Evolutionary conservation across 768 basidiomycete genomes (phyloP), one percentile per base, ranked within the genome.

Genomic region (Mycena latifolia): DNA sequence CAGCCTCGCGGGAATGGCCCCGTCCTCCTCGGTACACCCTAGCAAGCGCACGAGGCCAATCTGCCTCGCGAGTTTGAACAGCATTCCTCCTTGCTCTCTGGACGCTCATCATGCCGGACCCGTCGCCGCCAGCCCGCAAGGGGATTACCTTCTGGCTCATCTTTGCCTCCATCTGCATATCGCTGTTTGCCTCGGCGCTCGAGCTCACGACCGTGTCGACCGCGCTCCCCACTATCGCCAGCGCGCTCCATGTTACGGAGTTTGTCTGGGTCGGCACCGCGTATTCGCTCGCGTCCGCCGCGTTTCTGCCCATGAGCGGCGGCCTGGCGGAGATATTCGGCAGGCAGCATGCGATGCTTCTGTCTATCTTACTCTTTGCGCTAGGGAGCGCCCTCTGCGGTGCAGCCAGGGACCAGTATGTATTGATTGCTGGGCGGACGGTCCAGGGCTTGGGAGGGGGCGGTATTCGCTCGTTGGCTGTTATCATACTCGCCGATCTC

Each of bases 201-300:
- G 66, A 66, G 57, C 58, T 66, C 27, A 61, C 56, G 22, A 65
- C 63, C 31, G 62, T 69, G 1, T 65, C 63, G 15, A 79, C 78
- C 0, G 78, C 78, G 0, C 67, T 76, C 1, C 76, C 74, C 11
- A 67, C 65, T 28, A 79, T 81, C 29, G 72, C 74, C 14, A 48
- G 47, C 20, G 73, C 74, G 33, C 69, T 81, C 20, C 37, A 74
- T 46, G 66, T 72, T 9, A 55, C 57, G 37, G 69, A 77, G 37
- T 82, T 80, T 56, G 65, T 76, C 0, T 84, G 84, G 84, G 69
- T 84, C 27, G 80, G 77, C 3, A 70, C 76, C 2, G 76, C 80
- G 11, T 85, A 80, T 55, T 73, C 79, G 0, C 73, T 85, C n/a
- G 65, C 81, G 9, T 75, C 74, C 14, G 80, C 82, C 18, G 79